Conservation (phyloP, 495 filamentous ascomycete species). For the Lasiosphaeris hirsuta region DNA sequence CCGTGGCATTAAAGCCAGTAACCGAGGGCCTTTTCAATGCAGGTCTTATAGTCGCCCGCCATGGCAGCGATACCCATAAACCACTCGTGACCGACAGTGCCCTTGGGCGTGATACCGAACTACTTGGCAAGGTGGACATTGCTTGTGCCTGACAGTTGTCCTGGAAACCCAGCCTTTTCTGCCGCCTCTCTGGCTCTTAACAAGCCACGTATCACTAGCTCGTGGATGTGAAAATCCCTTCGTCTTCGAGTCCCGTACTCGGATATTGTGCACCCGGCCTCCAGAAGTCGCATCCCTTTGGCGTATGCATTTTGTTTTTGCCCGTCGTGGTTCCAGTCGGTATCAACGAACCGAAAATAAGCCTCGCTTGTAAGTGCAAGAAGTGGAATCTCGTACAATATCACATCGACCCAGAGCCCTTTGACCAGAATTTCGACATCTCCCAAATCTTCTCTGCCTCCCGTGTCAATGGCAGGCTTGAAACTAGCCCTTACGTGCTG, state of each 20-base stretch:
- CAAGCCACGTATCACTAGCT: constrained; percentile 82
- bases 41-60: constrained; percentile 75
- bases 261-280: constrained; percentile 82
- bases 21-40: constrained; percentile 75
- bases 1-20: constrained; percentile 93
- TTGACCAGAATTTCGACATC: constrained; percentile 68
- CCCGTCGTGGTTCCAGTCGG: constrained; percentile 77
- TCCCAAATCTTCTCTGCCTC: constrained; percentile 66
- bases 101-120: constrained; percentile 74
- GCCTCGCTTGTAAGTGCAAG: constrained; percentile 89
- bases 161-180: constrained; percentile 56
- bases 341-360: constrained; percentile 93
- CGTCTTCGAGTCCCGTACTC: constrained; percentile 89
- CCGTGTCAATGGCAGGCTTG: constrained; percentile 58
- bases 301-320: constrained; percentile 78
- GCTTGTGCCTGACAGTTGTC: constrained; percentile 81
- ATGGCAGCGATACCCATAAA: constrained; percentile 97
- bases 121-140: constrained; percentile 98
- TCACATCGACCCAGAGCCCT: constrained; percentile 90
- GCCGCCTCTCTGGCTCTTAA: constrained; percentile 67
- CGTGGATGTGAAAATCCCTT: constrained; percentile 91
- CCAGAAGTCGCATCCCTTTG: constrained; percentile 73
- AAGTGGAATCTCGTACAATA: constrained; percentile 95
- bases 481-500: constrained; percentile 77
- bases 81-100: constrained; percentile 99